Evolutionary conservation across 768 basidiomycete genomes (phyloP).

Genomic region (Pseudohyphozyma bogoriensis): DNA sequence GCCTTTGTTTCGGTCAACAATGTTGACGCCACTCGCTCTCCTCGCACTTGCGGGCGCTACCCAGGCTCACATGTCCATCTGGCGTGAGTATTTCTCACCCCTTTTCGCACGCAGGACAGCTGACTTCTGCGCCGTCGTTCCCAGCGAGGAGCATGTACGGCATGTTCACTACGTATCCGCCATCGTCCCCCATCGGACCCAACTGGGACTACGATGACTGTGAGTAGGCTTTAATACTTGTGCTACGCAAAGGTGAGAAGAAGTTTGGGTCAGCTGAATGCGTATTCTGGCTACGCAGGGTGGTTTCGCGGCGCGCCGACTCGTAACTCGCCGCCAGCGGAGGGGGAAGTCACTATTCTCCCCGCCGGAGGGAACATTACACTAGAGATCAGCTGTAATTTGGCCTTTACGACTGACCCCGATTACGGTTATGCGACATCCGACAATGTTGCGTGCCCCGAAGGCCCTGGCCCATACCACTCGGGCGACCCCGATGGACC

Average conservation of each 20-base stretch:
- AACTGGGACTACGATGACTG: neutral
- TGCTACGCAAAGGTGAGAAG: no score
- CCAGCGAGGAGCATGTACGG: no score
- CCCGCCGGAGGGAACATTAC: neutral
- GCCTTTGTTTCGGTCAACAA: no score
- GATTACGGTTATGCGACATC: neutral
- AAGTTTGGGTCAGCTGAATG: no score
- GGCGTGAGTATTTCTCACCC: no score
- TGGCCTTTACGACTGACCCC: neutral
- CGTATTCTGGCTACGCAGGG: no score
- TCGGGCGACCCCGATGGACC: conserved; percentile 22
- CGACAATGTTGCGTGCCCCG: neutral
- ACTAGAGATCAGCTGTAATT: neutral
- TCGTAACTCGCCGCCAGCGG: neutral
- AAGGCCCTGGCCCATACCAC: conserved; percentile 22
- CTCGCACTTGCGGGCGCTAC: no score
- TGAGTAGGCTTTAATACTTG: neutral
- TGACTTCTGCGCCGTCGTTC: no score
- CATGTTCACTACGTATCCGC: neutral
- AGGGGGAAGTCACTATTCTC: neutral
- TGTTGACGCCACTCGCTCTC: no score
- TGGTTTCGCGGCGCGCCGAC: neutral
- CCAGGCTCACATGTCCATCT: no score
- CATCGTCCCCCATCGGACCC: neutral
- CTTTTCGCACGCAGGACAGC: no score